Evolutionary conservation across 331 rosid genomes (phyloP).

Genomic region (Malus hybrid): DNA sequence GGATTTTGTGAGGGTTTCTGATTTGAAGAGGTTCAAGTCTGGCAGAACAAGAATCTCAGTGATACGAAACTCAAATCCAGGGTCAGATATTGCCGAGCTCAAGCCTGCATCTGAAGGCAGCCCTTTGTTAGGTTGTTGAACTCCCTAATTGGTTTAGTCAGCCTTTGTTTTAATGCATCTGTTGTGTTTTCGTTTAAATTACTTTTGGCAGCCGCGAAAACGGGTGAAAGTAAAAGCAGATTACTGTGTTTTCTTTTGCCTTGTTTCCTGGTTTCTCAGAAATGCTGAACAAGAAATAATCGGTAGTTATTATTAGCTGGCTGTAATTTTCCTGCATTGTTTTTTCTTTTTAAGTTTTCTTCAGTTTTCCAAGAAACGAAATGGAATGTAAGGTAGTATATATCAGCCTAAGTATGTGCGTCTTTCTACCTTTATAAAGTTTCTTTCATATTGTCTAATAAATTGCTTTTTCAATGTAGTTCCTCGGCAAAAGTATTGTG

Average conservation of each 20-base stretch:
- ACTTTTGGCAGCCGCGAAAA: neutral
- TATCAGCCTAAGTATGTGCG: neutral
- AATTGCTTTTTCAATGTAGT: conserved; percentile 39
- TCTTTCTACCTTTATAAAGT: neutral
- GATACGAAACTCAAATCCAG: conserved; percentile 59
- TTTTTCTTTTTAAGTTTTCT: neutral
- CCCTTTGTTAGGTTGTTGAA: conserved; percentile 61
- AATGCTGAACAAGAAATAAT: neutral
- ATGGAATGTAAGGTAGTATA: neutral
- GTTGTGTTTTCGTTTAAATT: neutral
- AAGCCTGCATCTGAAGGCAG: conserved; percentile 83
- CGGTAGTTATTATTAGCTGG: neutral
- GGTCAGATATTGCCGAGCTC: conserved; percentile 72
- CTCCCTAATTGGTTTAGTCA: neutral
- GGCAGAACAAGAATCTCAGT: conserved; percentile 51
- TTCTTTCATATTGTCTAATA: conserved; percentile 20
- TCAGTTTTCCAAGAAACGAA: neutral
- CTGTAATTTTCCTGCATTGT: neutral
- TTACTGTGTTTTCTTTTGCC: neutral
- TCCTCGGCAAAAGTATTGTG: conserved; percentile 91
- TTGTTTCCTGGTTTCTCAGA: neutral
- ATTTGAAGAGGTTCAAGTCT: conserved; percentile 45
- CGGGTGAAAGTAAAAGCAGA: neutral
- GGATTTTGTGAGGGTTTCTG: conserved; percentile 69
- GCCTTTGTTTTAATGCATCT: neutral